Base-by-base conservation (phyloP, 1,284 basidiomycete species). In the Sanghuangporus baumii region DNA sequence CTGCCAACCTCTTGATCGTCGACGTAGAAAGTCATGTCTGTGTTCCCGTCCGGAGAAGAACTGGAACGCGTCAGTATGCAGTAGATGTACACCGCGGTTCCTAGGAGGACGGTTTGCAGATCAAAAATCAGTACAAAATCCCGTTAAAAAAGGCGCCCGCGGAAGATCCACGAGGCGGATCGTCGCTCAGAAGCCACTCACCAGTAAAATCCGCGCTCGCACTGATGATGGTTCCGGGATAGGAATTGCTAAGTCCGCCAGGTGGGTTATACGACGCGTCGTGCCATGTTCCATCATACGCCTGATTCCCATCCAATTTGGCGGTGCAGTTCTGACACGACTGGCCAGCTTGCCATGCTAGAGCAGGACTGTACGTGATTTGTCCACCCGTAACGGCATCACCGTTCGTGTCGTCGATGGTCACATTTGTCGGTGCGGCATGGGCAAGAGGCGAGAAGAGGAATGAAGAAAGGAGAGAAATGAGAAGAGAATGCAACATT, bases 351-450 rank as follows among this genome's bases (percentile, higher is more conserved):
- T 46, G 46, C 62, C 62, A 64, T 36, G 23, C 37, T 9, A 31
- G 23, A n/a, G 38, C 7, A 11, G 62, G 62, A 14, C 4, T 11
- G 36, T 64, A 64, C 2, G 31, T 60, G 55, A 64, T 60, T 40
- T 60, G 58, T 26, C 51, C 48, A 12, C 62, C 62, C 18, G 62
- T 60, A 18, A 38, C 18, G 11, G 50, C n/a, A 37, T 64, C 59
- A 4, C 62, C 62, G 34, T 34, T 26, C 6, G 62, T 64, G 26
- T 64, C 62, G 46, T 64, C 62, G 36, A 64, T 60, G 34, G 62
- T 52, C 12, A 64, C 62, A 41, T 64, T 64, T 36, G 46, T 11
- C 12, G 16, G 48, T 37, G 18, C 56, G 36, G n/a, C 38, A 46
- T 7, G 41, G 38, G 38, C 37, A 36, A 43, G 11, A 14, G 50